Evolutionary conservation across 345 rosid species (phyloP), one percentile per base, ranked within the genome.

Genomic region (Jatropha curcas): DNA sequence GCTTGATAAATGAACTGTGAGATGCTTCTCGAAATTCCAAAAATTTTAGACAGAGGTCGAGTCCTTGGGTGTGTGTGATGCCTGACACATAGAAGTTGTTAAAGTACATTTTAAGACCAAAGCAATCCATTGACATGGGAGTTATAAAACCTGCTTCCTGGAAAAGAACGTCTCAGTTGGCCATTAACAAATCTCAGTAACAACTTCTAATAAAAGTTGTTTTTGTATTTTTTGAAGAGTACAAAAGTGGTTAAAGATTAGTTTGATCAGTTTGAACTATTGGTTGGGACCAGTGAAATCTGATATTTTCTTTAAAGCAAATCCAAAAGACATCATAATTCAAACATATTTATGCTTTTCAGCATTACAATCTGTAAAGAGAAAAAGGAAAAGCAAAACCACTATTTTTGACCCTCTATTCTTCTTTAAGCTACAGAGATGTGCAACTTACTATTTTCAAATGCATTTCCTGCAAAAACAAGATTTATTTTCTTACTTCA

Each of bases 271-370:
- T 71, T 71, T 28, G 41, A 59, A 68, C 74, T 64, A 60, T 52
- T 66, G 70, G 58, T 52, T 66, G 70, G 58, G 68, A 39, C 17
- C 28, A 57, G 67, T 2, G 48, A 60, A 53, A 50, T 74, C 57
- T 51, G 61, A 25, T 60, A 9, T 60, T 81, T 59, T n/a, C 24
- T 34, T 39, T 27, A 41, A 27, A 48, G 57, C 8, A 67, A 24
- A 3, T 62, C 48, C 64, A 62, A 70, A 71, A 71, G 73, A 76
- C 83, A 81, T 68, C 74, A 82, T 81, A 34, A 83, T 83, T 75
- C 55, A 43, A 62, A 79, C 82, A 72, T 60, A 41, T 34, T 48
- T 31, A 69, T 80, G 73, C 83, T 79, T 83, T 79, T 83, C 81
- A 74, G 82, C 78, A 74, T 5, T 55, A 31, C 71, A 41, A 76